Base-by-base conservation (phyloP, 805 yeast species). In the Candida maesae region DNA sequence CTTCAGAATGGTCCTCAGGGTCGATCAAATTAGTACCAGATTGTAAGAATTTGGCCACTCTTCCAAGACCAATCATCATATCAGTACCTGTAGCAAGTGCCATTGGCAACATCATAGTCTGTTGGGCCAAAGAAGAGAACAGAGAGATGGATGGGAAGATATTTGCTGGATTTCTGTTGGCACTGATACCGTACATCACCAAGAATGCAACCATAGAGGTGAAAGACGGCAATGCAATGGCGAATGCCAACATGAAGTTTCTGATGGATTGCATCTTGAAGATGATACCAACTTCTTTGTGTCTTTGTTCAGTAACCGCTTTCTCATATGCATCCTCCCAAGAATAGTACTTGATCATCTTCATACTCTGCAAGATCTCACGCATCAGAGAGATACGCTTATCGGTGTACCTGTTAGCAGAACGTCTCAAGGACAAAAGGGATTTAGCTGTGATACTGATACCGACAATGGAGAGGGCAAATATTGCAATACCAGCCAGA, bases 251-350 rank as follows among this genome's bases (percentile, higher is more conserved):
- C 23, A 63, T 38, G 13, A 65, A 43, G 51, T 77, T 83, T 60
- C 90, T 75, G 24, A 76, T 56, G 30, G 78, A 64, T 53, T 83
- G 87, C 68, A 84, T 73, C 35, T 61, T 65, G 52, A 76, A 69
- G 49, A 86, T 68, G 38, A 70, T 64, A 8, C 51, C 47, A 74
- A 82, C 77, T 61, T 87, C 95, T 19, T 66, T 59, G 1, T 51
- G 51, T 55, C 96, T 73, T 27, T 76, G 65, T 4, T 68, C 67
- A 6, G 75, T 52, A 32, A 86, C 73, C 34, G 73, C 59, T 11
- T 69, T 59, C 39, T 70, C 67, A 59, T 85, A 87, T 1, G 95
- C 86, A 20, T 70, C 71, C 63, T 88, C 95, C 95, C 95, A 87
- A 2, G 91, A 82, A 58, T 87, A 87, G 59, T 73, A 84, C 65